Conservation (phyloP, 2,329 filamentous ascomycete genomes). For the Apiospora malaysiana region DNA sequence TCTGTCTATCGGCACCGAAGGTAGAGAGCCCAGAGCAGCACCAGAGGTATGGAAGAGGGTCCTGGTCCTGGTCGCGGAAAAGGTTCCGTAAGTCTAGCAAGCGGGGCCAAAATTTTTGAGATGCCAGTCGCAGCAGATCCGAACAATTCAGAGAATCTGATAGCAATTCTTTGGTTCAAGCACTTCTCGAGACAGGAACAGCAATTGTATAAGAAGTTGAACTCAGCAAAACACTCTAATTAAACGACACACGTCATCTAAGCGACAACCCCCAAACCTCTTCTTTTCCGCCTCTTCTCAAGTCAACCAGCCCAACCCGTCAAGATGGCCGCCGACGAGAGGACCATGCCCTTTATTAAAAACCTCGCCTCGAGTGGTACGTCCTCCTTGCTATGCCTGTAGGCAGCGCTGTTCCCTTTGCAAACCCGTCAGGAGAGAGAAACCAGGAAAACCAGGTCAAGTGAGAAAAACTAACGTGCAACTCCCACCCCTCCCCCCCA, state of each 20-base stretch:
- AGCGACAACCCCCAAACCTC: too few relatives aligned
- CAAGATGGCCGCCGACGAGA: conserved; percentile 45
- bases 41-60: background rate
- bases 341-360: conserved; percentile 76
- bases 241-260: too few relatives aligned
- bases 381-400: conserved; percentile 35
- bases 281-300: background rate
- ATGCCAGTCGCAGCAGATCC: conserved; percentile 9
- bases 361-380: conserved; percentile 84
- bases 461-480: background rate
- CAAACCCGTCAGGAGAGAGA: conserved; percentile 12
- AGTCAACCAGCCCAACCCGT: background rate
- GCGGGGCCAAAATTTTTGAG: conserved; percentile 15
- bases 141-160: background rate
- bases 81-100: conserved; percentile 10
- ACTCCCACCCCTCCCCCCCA: background rate
- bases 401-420: background rate
- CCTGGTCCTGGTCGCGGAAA: background rate
- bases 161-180: too few relatives aligned
- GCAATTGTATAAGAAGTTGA: background rate
- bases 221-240: too few relatives aligned
- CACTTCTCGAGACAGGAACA: background rate
- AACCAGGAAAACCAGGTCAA: conserved; percentile 10
- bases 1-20: too few relatives aligned
- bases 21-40: background rate